Evolutionary conservation across 805 yeast species (phyloP), one percentile per base, ranked within the genome.

Genomic region (Cyberlindnera mrakii): DNA sequence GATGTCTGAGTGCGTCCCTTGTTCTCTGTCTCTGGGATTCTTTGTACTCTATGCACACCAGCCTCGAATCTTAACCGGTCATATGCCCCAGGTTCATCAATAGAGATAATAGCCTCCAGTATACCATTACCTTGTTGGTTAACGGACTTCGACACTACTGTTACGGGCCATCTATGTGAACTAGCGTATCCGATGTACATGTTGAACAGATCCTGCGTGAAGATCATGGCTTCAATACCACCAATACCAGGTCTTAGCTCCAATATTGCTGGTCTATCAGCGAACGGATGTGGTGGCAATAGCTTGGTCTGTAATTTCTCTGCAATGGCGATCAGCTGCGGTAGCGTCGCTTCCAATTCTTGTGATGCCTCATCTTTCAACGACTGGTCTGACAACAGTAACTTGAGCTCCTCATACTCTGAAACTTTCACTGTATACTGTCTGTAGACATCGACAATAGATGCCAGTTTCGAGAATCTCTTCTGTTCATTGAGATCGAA

Each of bases 231-330:
- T 58, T 93, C 99, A 6, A 81, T 77, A 3, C 99, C 99, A 14
- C 99, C 99, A 2, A 91, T 88, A 7, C 99, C 99, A 0, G 98
- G 97, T 44, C 97, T 72, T 13, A 93, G 64, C 60, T 93, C 99
- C 16, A 93, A 50, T 3, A 93, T 67, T 37, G 96, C 82, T 0
- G 93, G 79, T 48, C 77, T 78, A 37, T 85, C 93, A 3, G 82
- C 75, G 60, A 84, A 85, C 36, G 79, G 81, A 50, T 84, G 82
- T 3, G 85, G 78, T 2, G 97, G 96, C 18, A 91, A 63, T 5
- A 93, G 66, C 34, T 73, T 70, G 6, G 71, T 56, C 46, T 82
- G 78, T n/a, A 86, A 64, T 29, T 65, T 62, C 2, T 63, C 58
- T 0, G 79, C 67, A 1, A 74, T 57, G 9, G 59, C 51, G 4